Evolutionary conservation across 2,329 filamentous ascomycete genomes (phyloP).

Genomic region (Coniochaeta ligniaria): DNA sequence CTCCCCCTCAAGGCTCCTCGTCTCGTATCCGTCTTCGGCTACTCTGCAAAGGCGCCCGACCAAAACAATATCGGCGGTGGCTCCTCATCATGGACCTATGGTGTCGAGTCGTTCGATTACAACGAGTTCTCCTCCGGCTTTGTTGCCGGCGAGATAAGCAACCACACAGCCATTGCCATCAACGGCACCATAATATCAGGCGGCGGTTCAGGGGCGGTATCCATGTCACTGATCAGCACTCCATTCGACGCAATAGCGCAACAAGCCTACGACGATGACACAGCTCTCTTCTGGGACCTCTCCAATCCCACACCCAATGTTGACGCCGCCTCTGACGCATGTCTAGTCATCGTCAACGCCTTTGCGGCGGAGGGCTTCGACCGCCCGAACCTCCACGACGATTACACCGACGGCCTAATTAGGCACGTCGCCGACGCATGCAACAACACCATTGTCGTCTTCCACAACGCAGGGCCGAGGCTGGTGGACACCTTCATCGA

Average conservation of each 20-base stretch:
- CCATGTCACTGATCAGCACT: constrained; percentile 34
- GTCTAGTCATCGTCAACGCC: constrained; percentile 59
- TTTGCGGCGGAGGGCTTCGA: constrained; percentile 69
- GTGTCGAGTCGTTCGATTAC: constrained; percentile 28
- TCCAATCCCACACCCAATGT: constrained; percentile 38
- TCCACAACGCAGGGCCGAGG: constrained; percentile 57
- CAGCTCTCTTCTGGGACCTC: constrained; percentile 54
- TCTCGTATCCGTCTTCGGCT: constrained; percentile 53
- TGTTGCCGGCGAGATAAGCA: constrained; percentile 12
- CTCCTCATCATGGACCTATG: constrained; percentile 29
- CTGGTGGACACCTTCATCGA: constrained; percentile 55
- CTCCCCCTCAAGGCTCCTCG: constrained; percentile 45
- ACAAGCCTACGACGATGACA: constrained; percentile 46
- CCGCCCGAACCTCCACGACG: constrained; percentile 55
- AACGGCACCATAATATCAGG: constrained; percentile 37
- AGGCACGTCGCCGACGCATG: constrained; percentile 50
- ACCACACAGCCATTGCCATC: constrained; percentile 21
- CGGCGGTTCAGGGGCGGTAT: constrained; percentile 35
- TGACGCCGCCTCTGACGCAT: constrained; percentile 50
- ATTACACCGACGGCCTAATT: constrained; percentile 53
- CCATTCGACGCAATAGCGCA: constrained; percentile 49
- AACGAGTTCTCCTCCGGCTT: constrained; percentile 23
- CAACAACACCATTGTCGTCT: constrained; percentile 55
- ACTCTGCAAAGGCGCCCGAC: constrained; percentile 44
- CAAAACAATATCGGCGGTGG: constrained; percentile 29